Percentiles rank a stretch among this genome's conserved stretches.
Conservation (phyloP, 1,284 basidiomycete genomes). For the Trametes versicolor region DNA sequence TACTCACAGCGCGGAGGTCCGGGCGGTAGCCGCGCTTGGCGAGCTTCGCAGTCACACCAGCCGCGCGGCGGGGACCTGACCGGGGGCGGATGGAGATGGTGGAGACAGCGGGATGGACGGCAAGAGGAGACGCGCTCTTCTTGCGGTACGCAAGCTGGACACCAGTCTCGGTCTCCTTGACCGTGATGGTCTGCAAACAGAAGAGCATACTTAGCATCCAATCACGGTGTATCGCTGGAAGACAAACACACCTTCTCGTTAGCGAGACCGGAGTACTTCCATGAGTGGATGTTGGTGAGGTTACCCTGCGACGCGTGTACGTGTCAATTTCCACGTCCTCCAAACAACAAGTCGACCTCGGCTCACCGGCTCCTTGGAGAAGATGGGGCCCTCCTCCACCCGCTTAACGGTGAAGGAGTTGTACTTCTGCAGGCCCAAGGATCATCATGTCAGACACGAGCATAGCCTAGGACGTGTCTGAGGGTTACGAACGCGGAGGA, state of each 20-base stretch:
- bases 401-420: constrained; percentile 89
- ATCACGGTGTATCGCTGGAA: background rate
- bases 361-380: constrained; percentile 87
- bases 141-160: constrained; percentile 79
- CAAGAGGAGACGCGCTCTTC: constrained; percentile 65
- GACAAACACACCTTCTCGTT: constrained; percentile 73
- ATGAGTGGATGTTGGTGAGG: constrained; percentile 86
- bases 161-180: constrained; percentile 67
- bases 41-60: constrained; percentile 74
- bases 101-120: constrained; percentile 59
- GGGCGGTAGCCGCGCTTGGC: constrained; percentile 84
- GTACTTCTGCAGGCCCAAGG: constrained; percentile 62
- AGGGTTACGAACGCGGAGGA: constrained; percentile 75
- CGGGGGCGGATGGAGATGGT: constrained; percentile 71
- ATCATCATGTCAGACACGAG: constrained; percentile 20
- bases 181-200: constrained; percentile 67
- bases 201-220: constrained; percentile 9
- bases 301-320: constrained; percentile 67
- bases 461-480: background rate
- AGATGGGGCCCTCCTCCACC: constrained; percentile 74
- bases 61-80: constrained; percentile 79
- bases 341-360: background rate
- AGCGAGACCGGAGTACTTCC: constrained; percentile 89
- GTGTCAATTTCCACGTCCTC: background rate
- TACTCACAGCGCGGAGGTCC: constrained; percentile 84